Evolutionary conservation across 129 eudicot genomes (phyloP).

Genomic region (Heracleum sosnowskyi): DNA sequence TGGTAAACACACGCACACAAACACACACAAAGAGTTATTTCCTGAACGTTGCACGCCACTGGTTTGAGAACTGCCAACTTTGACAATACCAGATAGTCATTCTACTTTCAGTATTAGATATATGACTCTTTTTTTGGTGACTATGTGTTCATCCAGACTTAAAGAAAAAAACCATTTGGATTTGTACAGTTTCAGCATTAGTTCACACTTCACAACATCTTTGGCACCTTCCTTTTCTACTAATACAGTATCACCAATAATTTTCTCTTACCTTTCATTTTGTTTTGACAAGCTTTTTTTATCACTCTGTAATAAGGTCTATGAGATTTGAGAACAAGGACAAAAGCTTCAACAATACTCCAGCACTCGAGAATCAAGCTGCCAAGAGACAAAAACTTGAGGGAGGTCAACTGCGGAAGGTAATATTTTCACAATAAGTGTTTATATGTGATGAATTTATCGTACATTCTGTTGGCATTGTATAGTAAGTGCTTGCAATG

Average conservation of each 20-base stretch:
- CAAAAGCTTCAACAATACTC: constrained; percentile 24
- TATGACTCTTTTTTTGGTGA: not conserved
- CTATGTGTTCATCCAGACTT: not conserved
- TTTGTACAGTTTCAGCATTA: not conserved
- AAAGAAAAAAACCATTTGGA: not conserved
- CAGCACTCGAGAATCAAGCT: constrained; percentile 70
- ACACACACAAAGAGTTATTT: not conserved
- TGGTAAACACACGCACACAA: too few species aligned
- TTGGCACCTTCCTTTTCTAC: constrained; percentile 22
- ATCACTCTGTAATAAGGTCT: constrained; percentile 31
- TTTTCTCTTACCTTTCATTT: constrained; percentile 7
- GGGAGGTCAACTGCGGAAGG: constrained; percentile 84
- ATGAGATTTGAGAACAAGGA: constrained; percentile 35
- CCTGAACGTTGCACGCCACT: not conserved
- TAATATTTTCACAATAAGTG: constrained; percentile 13
- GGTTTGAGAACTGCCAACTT: not conserved
- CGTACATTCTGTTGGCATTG: constrained; percentile 10
- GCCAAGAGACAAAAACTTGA: constrained; percentile 95
- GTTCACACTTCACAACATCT: not conserved
- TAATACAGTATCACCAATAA: constrained; percentile 22
- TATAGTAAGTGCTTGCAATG: constrained; percentile 9
- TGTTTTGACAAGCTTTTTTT: not conserved
- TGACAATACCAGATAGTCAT: not conserved
- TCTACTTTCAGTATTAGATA: not conserved
- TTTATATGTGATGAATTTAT: not conserved